A percentile compares a stretch with the other conserved stretches of the same genome.
These are phyloP conservation scores for Cenococcum geophilum DNA, from an alignment of 495 filamentous ascomycete genomes.

Conservation along the genomic window DNA sequence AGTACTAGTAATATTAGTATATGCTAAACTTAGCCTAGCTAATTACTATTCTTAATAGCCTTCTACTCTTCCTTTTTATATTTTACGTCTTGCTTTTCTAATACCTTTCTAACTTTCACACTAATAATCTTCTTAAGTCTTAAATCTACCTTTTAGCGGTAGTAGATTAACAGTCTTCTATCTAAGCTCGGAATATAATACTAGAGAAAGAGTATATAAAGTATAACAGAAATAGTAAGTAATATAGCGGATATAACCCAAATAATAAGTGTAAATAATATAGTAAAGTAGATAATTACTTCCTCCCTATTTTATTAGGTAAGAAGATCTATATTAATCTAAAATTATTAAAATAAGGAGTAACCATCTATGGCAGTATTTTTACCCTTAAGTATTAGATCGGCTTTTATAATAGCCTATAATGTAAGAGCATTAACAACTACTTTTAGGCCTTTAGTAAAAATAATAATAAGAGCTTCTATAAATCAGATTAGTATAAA, in stretches of 20 bases:
- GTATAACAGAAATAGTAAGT: constrained; percentile 61
- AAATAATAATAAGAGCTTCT: constrained; percentile 82
- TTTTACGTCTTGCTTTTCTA: constrained; percentile 65
- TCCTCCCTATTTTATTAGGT: constrained; percentile 65
- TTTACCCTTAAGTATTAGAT: constrained; percentile 56
- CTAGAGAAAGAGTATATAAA: constrained; percentile 85
- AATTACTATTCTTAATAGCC: constrained; percentile 50
- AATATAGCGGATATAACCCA: constrained; percentile 79
- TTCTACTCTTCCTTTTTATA: constrained; percentile 51
- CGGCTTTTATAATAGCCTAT: constrained; percentile 65
- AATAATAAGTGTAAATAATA: constrained; percentile 85
- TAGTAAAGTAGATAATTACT: constrained; percentile 74
- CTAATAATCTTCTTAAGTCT: constrained; percentile 74
- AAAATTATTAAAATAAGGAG: constrained; percentile 37
- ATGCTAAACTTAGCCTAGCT: constrained; percentile 45
- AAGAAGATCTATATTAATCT: constrained; percentile 60
- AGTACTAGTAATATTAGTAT: constrained; percentile 61
- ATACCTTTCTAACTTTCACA: constrained; percentile 74
- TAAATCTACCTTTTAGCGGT: constrained; percentile 78
- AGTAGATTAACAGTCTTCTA: constrained; percentile 75
- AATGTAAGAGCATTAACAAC: constrained; percentile 83
- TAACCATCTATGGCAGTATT: constrained; percentile 48
- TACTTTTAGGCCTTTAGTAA: constrained; percentile 87
- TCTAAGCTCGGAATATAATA: constrained; percentile 75
- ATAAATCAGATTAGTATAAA: constrained; percentile 8